Base-by-base conservation (phyloP, 1,139 yeast species). In the Protomyces macrosporus region DNA sequence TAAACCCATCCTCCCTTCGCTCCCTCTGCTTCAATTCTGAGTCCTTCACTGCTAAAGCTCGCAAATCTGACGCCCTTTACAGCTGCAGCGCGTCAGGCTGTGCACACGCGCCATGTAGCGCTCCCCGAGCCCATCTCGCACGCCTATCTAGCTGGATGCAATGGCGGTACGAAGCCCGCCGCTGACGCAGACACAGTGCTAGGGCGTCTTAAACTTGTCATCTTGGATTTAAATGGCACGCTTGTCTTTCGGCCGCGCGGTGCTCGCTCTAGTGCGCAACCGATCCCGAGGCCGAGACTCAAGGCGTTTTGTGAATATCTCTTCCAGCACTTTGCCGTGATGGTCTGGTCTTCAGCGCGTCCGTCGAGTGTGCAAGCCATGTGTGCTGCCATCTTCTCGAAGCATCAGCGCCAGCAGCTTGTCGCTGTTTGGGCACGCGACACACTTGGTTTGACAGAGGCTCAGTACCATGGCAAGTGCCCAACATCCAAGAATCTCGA, bases 311-410 rank as follows among this genome's bases (percentile, higher is more conserved):
- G 53, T 6, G 33, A 37, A 45, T 61, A 55, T 14, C 52, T 61
- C 33, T 55, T 61, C 14, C 40, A n/a, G 23, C 39, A 61, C 45
- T 61, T 61, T 50, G 53, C 42, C 4, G 64, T 61, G 42, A 61
- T 61, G 64, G 53, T 61, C 45, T 61, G 64, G 64, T 61, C 64
- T 34, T 61, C 64, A 6, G 52, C 64, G 16, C 23, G 50, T 5
- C 60, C 60, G 33, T 9, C 23, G 6, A 48, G 51, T 9, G 60
- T 61, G 32, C 23, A 53, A 9, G 14, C 45, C 10, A 61, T 61
- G 64, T 58, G 62, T 42, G 32, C 45, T 9, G 54, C 40, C n/a
- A 37, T 54, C 33, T 60, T 60, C 40, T 36, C 57, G 16, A 36
- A 32, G 7, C 50, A 60, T 14, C 60, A 61, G 37, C 42, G 33